A percentile compares a stretch with the other conserved stretches of the same genome.
These are phyloP conservation scores for Lathyrus oleraceus DNA, from an alignment of 306 rosid species.

Conservation along the genomic window DNA sequence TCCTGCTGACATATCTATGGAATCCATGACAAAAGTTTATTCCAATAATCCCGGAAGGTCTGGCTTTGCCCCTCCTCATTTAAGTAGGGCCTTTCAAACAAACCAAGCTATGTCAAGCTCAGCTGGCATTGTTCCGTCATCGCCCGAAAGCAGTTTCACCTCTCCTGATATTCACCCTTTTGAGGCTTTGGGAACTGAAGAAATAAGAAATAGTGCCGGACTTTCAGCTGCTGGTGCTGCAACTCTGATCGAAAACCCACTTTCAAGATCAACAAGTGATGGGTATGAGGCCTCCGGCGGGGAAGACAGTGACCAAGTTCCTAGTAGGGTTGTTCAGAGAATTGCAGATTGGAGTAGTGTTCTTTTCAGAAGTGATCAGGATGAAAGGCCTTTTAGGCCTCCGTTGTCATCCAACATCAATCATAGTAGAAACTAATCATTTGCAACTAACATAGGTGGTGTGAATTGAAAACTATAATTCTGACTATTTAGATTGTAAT, in stretches of 20 bases:
- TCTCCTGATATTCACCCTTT: constrained; percentile 92
- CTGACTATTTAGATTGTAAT: constrained; percentile 39
- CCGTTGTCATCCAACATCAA: constrained; percentile 47
- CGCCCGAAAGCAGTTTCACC: constrained; percentile 90
- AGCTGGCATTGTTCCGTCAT: constrained; percentile 62
- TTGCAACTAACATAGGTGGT: constrained; percentile 45
- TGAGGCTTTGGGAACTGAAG: constrained; percentile 66
- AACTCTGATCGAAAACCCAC: constrained; percentile 59
- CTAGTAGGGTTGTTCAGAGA: constrained; percentile 70
- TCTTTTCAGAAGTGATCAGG: constrained; percentile 61
- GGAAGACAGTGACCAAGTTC: constrained; percentile 86
- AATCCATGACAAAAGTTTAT: constrained; percentile 48
- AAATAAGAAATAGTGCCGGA: constrained; percentile 54
- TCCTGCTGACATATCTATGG: constrained; percentile 71
- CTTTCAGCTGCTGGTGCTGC: constrained; percentile 49
- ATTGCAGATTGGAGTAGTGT: constrained; percentile 68
- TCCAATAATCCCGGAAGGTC: constrained; percentile 51
- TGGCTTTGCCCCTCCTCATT: constrained; percentile 76
- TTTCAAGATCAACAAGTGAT: constrained; percentile 92
- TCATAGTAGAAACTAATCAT: constrained; percentile 44
- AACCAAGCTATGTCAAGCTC: constrained; percentile 64
- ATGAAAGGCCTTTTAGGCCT: constrained; percentile 50
- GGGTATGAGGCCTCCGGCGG: constrained; percentile 99
- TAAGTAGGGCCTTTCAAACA: constrained; percentile 71
- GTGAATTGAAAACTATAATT: constrained; percentile 28